Evolutionary conservation across 148 eudicot genomes (phyloP), one percentile per base, ranked within the genome.

Genomic region (Silene latifolia): DNA sequence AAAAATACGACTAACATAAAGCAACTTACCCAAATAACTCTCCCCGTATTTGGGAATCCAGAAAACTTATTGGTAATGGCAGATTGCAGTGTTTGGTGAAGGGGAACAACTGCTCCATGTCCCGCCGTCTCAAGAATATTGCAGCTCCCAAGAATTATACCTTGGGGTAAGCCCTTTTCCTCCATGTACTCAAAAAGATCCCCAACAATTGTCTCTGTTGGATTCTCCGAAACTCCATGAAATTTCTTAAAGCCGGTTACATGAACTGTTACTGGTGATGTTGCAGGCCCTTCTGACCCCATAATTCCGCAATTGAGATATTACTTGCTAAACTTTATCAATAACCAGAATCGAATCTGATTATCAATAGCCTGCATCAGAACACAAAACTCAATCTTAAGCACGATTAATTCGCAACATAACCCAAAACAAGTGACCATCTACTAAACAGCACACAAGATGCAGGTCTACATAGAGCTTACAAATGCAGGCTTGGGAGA

Each of bases 171-270:
- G 25, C 97, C 92, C 74, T 80, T 89, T 73, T 83, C 85, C 77
- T 89, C 89, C 88, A 90, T 71, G 76, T 81, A 90, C 35, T 87
- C 90, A 75, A 82, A 76, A 44, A 95, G 69, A 79, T 89, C 89
- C 44, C 77, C 73, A 35, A 87, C 99, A 66, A 90, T 90, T 17
- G 87, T 90, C 85, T 95, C 97, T 0, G 98, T 95, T 39, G 99
- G 99, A 87, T 95, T 95, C 75, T 89, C 99, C 15, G 97, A 86
- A 80, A 95, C 97, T 69, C 99, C 99, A 79, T 90, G 96, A 57
- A 95, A 95, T 71, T 86, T 92, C 83, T 92, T 92, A 66, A 95
- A 95, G 25, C 99, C 99, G 0, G 99, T 95, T 75, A 92, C 91
- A 67, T 95, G 96, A 80, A 95, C 76, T 17, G 86, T 89, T 51